A percentile compares a stretch with the other conserved stretches of the same genome.
Conservation (phyloP, 2,329 filamentous ascomycete species). For the Paraphoma chrysanthemicola region DNA sequence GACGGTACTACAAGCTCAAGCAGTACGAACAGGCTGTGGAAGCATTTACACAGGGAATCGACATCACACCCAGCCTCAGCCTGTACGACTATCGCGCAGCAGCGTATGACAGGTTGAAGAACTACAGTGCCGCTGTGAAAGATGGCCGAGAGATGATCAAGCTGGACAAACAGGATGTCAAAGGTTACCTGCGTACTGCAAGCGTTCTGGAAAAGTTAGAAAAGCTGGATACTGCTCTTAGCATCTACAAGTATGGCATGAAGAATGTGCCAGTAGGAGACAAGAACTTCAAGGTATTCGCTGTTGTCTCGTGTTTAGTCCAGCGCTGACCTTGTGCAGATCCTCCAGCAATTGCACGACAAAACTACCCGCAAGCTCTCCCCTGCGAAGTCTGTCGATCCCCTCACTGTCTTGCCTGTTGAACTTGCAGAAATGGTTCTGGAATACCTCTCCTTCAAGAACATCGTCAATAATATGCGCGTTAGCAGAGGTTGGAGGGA, state of each 20-base stretch:
- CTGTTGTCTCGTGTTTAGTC: not conserved
- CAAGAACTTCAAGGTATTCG: slow-evolving; percentile 38
- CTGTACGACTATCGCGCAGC: slow-evolving; percentile 64
- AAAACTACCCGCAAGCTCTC: slow-evolving; percentile 53
- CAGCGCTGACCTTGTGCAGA: not conserved
- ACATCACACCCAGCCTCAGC: slow-evolving; percentile 30
- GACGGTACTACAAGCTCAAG: slow-evolving; percentile 44
- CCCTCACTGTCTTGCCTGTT: slow-evolving; percentile 60
- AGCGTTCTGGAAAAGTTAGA: slow-evolving; percentile 57
- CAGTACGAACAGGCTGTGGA: slow-evolving; percentile 44
- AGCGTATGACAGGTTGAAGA: slow-evolving; percentile 60
- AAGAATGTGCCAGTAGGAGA: slow-evolving; percentile 55
- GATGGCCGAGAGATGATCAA: slow-evolving; percentile 66
- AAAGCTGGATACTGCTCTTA: slow-evolving; percentile 60
- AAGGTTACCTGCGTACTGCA: slow-evolving; percentile 64
- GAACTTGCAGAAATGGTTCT: slow-evolving; percentile 62
- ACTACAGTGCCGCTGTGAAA: slow-evolving; percentile 59
- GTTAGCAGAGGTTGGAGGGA: slow-evolving; percentile 64
- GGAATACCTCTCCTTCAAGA: slow-evolving; percentile 59
- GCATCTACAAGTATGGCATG: slow-evolving; percentile 66
- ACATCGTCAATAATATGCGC: slow-evolving; percentile 59
- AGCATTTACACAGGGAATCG: slow-evolving; percentile 42
- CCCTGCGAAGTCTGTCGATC: slow-evolving; percentile 56
- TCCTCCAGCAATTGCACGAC: slow-evolving; percentile 56
- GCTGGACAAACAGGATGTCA: slow-evolving; percentile 57